Percentiles rank a stretch among this genome's conserved stretches.
Evolutionary conservation across 2,329 filamentous ascomycete genomes (phyloP).

Genomic region (Aspergillus pseudonomiae): DNA sequence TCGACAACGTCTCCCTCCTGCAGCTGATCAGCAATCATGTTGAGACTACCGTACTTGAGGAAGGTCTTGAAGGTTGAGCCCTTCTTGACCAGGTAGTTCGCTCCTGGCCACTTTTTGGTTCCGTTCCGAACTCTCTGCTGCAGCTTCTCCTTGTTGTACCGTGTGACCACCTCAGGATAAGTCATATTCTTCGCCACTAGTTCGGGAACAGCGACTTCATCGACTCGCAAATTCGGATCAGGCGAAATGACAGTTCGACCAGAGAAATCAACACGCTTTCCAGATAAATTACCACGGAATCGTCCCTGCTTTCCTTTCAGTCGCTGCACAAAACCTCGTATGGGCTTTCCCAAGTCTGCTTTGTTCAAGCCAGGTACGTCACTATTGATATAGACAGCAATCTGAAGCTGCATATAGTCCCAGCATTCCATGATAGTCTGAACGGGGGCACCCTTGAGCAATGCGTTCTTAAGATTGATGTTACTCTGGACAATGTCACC

Average conservation of each 20-base stretch:
- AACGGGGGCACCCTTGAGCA: constrained; percentile 81
- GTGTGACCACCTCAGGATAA: constrained; percentile 85
- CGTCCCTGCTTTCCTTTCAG: constrained; percentile 97
- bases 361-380: constrained; percentile 92
- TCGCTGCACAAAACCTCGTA: constrained; percentile 91
- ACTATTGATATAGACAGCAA: constrained; percentile 98
- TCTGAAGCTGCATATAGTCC: constrained; percentile 94
- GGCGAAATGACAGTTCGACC: constrained; percentile 97
- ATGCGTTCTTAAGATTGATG: constrained; percentile 77
- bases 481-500: constrained; percentile 94
- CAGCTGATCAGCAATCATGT: constrained; percentile 72
- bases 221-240: constrained; percentile 89
- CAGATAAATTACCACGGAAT: constrained; percentile 94
- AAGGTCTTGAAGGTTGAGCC: constrained; percentile 71
- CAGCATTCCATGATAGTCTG: constrained; percentile 96
- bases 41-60: constrained; percentile 73
- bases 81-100: constrained; percentile 77
- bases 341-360: constrained; percentile 81
- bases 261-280: constrained; percentile 98
- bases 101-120: constrained; percentile 79
- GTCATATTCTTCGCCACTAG: constrained; percentile 96
- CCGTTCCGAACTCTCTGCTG: constrained; percentile 75
- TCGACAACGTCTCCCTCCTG: constrained; percentile 87
- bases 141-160: constrained; percentile 83
- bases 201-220: constrained; percentile 88